A percentile compares a stretch with the other conserved stretches of the same genome.
Conservation (phyloP, 1,284 basidiomycete genomes). For the Cystobasidiaceae sp. region DNA sequence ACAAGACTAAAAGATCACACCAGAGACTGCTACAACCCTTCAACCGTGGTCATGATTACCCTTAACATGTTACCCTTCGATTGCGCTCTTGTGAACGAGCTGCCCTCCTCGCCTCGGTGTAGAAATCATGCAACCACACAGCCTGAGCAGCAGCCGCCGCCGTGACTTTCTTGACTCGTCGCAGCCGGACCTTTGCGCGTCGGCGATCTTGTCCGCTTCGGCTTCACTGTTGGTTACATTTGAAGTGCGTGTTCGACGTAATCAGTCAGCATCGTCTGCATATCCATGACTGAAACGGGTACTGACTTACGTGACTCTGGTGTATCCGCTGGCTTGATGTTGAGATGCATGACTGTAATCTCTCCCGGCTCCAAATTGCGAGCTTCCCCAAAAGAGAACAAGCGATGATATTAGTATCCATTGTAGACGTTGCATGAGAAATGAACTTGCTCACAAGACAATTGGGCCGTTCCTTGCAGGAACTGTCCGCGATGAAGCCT, state of each 20-base stretch:
- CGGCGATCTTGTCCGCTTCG: neutral
- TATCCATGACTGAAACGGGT: too few relatives aligned
- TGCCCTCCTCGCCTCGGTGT: too few relatives aligned
- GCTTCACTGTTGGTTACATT: neutral
- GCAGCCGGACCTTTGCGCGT: neutral
- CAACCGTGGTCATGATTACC: too few relatives aligned
- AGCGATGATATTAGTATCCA: neutral
- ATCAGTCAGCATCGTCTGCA: too few relatives aligned
- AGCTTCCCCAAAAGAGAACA: neutral
- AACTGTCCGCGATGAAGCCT: constrained; percentile 20
- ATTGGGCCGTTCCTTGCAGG: neutral
- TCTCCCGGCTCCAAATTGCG: neutral
- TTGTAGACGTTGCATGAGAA: neutral
- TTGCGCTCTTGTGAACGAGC: too few relatives aligned
- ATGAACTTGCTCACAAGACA: neutral
- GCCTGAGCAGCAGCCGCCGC: constrained; percentile 10
- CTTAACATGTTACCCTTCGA: neutral
- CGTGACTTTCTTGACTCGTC: neutral
- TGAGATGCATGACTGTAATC: constrained; percentile 22
- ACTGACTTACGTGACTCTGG: constrained; percentile 2
- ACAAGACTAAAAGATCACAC: too few relatives aligned
- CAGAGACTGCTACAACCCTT: too few relatives aligned
- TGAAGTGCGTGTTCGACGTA: too few relatives aligned
- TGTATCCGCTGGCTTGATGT: constrained; percentile 2
- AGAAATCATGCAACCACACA: constrained; percentile 15